Evolutionary conservation across 352 stramenopile species (phyloP), one percentile per base, ranked within the genome.

Genomic region (Pythium volutum): DNA sequence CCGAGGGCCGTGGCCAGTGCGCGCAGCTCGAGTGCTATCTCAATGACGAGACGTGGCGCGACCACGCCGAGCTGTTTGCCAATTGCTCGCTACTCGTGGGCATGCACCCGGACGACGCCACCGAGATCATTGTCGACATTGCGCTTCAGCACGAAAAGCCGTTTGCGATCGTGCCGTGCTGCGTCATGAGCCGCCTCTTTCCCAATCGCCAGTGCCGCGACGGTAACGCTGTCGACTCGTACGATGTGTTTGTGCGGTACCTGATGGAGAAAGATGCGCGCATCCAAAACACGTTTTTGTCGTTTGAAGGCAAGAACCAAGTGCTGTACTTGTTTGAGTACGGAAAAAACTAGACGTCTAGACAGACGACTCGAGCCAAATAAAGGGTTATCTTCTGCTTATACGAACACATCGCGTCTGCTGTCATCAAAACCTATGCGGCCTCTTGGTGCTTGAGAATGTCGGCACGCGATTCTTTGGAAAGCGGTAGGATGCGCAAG

Each of bases 101-200:
- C 14, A 98, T 98, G 85, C 95, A 98, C 64, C 93, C 95, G 29
- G 96, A 99, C 73, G 91, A 96, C 59, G 96, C 96, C 7, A 98
- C 96, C 0, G 96, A 98, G 72, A 88, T 86, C 25, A 98, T 98
- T 62, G 93, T 98, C 2, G 88, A 98, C 67, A 79, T 87, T 26
- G 94, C 94, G 20, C 68, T 98, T 22, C 47, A 69, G 14, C 82
- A 94, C 49, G 43, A 71, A 11, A 98, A 97, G 55, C 89, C 94
- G 0, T 98, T 98, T 75, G 93, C 96, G 6, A 85, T 99, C 48
- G 94, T 98, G 34, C 96, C 96, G 20, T 99, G 96, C 56, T 98
- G 96, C 62, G 95, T 98, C 29, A 98, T 98, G 81, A 97, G 89
- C 43, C 88, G 82, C 1, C 70, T 97, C 50, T 98, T 98, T 73